Evolutionary conservation across 169 alveolate genomes (phyloP).

Genomic region (Plasmodium sp.): DNA sequence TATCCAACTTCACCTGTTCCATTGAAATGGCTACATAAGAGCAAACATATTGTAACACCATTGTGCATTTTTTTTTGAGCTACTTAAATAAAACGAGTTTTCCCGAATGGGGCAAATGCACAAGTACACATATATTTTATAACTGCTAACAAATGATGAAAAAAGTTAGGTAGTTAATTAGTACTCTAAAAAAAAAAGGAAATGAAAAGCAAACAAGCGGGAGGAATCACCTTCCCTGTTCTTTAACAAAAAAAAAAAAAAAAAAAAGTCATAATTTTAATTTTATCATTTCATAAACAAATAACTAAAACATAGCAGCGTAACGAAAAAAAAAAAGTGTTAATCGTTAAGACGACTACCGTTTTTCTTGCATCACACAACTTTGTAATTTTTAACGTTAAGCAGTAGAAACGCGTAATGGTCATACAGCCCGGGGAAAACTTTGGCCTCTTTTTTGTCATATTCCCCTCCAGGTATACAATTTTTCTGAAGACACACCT

Average conservation of each 20-base stretch:
- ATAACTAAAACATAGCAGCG: not conserved
- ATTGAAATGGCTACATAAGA: not conserved
- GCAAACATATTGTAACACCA: not conserved
- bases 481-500: slow-evolving; percentile 2
- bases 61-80: not conserved
- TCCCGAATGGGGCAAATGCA: not conserved
- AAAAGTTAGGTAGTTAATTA: not conserved
- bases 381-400: slow-evolving; percentile 31
- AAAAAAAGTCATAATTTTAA: not conserved
- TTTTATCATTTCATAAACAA: not conserved
- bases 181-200: not conserved
- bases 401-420: slow-evolving; percentile 58
- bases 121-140: not conserved
- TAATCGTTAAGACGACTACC: not conserved
- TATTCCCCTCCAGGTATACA: not conserved
- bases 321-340: not conserved
- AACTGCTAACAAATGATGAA: not conserved
- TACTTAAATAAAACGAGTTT: not conserved
- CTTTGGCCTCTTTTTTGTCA: slow-evolving; percentile 9
- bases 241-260: not conserved
- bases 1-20: not conserved
- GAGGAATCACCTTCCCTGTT: not conserved
- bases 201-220: not conserved
- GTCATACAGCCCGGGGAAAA: slow-evolving; percentile 27
- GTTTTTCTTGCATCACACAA: slow-evolving; percentile 10